These are phyloP conservation scores for Naganishia vaughanmartiniae DNA, from an alignment of 768 basidiomycete genomes.

Conservation along the genomic window DNA sequence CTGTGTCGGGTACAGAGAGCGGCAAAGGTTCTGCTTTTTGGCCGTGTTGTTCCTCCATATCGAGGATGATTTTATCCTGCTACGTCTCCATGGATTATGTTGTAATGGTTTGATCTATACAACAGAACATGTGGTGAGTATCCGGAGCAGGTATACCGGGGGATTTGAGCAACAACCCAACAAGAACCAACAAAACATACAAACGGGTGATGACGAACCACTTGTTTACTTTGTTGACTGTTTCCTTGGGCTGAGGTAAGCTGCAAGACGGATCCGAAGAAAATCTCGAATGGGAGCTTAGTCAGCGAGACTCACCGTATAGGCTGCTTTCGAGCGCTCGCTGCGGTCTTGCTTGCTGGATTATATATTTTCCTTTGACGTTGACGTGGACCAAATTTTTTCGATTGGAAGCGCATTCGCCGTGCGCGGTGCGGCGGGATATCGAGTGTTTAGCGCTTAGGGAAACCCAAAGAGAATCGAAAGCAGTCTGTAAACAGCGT, in stretches of 20 bases:
- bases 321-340: not conserved
- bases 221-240: conserved; percentile 22
- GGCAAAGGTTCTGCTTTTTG: not conserved
- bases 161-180: not conserved
- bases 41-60: conserved; percentile 5
- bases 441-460: not conserved
- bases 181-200: conserved; percentile 5
- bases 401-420: conserved; percentile 3
- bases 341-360: conserved; percentile 3
- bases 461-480: not conserved
- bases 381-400: conserved; percentile 25
- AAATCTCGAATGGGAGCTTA: not conserved
- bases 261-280: not conserved
- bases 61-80: not conserved
- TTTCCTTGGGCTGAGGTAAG: conserved; percentile 9
- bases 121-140: not conserved
- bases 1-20: not conserved
- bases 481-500: too few relatives aligned
- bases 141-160: not conserved
- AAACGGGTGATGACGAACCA: conserved; percentile 21
- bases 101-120: not conserved
- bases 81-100: conserved; percentile 1
- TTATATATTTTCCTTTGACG: conserved; percentile 27
- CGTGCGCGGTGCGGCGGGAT: not conserved
- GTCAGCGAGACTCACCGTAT: not conserved